phyloP scores from a whole-genome alignment of 2,329 filamentous ascomycete genomes.

The Hypoxylon sp. region DNA sequence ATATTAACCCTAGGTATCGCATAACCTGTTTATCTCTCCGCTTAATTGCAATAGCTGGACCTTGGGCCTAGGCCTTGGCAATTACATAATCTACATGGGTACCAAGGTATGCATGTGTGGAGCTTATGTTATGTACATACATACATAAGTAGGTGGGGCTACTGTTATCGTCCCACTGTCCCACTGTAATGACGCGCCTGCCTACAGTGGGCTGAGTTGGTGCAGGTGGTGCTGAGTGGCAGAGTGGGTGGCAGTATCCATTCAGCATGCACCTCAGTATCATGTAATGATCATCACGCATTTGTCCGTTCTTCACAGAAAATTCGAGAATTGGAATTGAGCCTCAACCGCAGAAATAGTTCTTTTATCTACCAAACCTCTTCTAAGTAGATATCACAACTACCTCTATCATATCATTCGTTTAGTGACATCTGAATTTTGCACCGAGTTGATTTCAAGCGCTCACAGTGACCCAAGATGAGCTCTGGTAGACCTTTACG shows the following conservation, averaged over 20 bases:
- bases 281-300: conserved; percentile 17
- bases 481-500: conserved; percentile 68
- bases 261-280: conserved; percentile 14
- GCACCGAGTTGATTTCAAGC: background rate
- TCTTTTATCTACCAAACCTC: conserved; percentile 8
- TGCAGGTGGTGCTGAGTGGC: no score
- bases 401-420: conserved; percentile 1
- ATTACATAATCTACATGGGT: background rate
- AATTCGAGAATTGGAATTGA: conserved; percentile 26
- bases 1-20: background rate
- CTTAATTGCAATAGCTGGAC: background rate
- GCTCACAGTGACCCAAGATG: conserved; percentile 54
- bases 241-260: conserved; percentile 1
- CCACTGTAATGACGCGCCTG: conserved; percentile 28
- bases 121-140: background rate
- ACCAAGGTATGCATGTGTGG: no score
- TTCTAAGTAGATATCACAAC: background rate
- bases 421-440: background rate
- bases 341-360: conserved; percentile 1
- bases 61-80: background rate
- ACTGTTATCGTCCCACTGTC: conserved; percentile 13
- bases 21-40: background rate
- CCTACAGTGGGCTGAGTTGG: background rate
- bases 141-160: conserved; percentile 14
- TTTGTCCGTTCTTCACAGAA: conserved; percentile 19